phyloP scores from a whole-genome alignment of 2,329 filamentous ascomycete species.

The Paracorniculantispora psalliotae region DNA sequence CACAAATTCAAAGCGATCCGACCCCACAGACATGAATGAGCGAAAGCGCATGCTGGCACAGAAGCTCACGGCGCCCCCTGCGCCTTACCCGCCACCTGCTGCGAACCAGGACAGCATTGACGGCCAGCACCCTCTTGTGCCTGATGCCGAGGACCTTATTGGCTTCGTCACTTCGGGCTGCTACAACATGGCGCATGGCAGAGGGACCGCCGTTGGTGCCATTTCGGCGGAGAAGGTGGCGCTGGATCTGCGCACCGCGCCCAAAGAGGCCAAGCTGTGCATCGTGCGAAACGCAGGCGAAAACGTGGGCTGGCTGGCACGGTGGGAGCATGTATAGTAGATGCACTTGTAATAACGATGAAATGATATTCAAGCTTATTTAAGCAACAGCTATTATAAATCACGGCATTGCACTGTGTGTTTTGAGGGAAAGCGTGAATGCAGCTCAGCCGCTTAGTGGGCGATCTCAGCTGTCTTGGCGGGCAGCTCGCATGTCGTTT shows the following conservation, averaged over 20 bases:
- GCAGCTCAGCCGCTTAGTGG: not conserved
- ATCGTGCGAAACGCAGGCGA: conserved; percentile 80
- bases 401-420: not conserved
- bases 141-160: conserved; percentile 68
- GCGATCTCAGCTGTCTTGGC: not conserved
- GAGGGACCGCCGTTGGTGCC: conserved; percentile 69
- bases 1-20: conserved; percentile 13
- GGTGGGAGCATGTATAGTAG: conserved; percentile 62
- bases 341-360: not conserved
- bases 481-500: not conserved
- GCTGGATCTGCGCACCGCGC: conserved; percentile 25
- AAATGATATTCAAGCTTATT: not conserved
- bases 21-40: conserved; percentile 27
- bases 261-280: conserved; percentile 55
- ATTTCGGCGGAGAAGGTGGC: conserved; percentile 57
- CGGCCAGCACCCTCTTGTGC: conserved; percentile 65
- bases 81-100: conserved; percentile 28
- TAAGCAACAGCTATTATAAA: not conserved
- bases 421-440: not conserved
- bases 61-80: conserved; percentile 39
- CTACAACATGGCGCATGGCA: conserved; percentile 73
- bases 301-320: conserved; percentile 69
- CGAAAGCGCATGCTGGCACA: conserved; percentile 42
- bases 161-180: conserved; percentile 88
- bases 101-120: conserved; percentile 35